phyloP scores from a whole-genome alignment of 2,329 filamentous ascomycete genomes.

The Dactylellina drechsleri region DNA sequence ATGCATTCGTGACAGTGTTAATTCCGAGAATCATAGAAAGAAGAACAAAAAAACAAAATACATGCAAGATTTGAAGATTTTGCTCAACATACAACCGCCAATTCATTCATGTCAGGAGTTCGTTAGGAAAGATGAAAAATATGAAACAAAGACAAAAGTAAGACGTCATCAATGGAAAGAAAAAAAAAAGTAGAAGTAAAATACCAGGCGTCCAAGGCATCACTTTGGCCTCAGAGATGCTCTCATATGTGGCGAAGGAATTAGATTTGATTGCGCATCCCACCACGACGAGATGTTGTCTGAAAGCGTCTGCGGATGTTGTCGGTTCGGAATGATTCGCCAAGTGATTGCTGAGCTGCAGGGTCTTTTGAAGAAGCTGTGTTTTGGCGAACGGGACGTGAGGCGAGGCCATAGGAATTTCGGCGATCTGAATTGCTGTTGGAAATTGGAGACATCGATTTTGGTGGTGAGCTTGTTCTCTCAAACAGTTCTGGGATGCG shows the following conservation, averaged over 20 bases:
- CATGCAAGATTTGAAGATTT: not conserved
- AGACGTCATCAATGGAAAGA: constrained; percentile 1
- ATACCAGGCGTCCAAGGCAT: too few relatives aligned
- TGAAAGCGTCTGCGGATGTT: constrained; percentile 5
- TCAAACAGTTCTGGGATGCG: constrained; percentile 31
- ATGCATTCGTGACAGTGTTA: too few relatives aligned
- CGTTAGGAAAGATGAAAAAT: not conserved
- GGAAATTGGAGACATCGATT: not conserved
- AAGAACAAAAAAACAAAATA: not conserved
- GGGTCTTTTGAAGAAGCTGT: not conserved
- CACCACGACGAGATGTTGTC: not conserved
- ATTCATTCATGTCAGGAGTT: constrained; percentile 8
- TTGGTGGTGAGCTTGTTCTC: not conserved
- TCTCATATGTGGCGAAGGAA: too few relatives aligned
- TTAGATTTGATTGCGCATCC: too few relatives aligned
- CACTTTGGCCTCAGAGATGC: too few relatives aligned
- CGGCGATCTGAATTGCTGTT: not conserved
- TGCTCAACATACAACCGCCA: too few relatives aligned
- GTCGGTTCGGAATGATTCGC: not conserved
- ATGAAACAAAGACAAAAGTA: not conserved
- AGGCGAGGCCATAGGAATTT: not conserved
- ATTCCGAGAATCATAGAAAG: not conserved
- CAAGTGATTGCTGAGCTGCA: not conserved
- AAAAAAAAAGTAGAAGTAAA: too few relatives aligned
- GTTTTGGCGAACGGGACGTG: not conserved